Base-by-base conservation (phyloP, 129 eudicot genomes). In the Lactuca sativa region DNA sequence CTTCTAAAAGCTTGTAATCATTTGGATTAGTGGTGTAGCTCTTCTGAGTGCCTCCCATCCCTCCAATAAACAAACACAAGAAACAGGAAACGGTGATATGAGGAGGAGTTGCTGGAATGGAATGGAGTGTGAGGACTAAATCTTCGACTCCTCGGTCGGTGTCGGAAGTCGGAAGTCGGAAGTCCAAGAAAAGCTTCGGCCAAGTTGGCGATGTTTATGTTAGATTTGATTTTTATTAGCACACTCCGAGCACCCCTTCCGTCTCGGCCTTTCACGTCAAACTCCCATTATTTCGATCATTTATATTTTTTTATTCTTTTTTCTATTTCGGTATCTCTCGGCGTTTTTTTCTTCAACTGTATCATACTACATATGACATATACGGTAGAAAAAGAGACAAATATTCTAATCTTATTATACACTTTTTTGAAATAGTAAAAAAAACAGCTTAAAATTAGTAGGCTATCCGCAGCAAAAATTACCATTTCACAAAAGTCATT, bases 1-100 rank as follows among this genome's bases (percentile, higher is more conserved):
- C 99, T 82, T 93, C 95, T 4, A 85, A 85, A 59, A 93, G 88
- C 56, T 85, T 87, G 79, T 93, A 93, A 83, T 93, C 90, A 53
- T 64, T 76, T 7, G 83, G 78, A 67, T 84, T 90, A 0, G 81
- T 82, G 14, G 97, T 79, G 76, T 77, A 93, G 67, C 54, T 79
- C 77, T 69, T 83, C 70, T 57, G 80, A 15, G 59, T 81, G 49
- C 80, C 85, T 0, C 82, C 89, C 82, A 81, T 80, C 72, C 48
- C 47, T 25, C 69, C 74, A 75, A 66, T 55, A 41, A 15, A 34
- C 38, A 18, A 4, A 3, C 5, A 40, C 14, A 33, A 3, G 48
- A 49, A 59, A 1, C 16, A 2, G 36, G n/a, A 9, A 32, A 62
- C 55, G 68, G 69, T 71, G 77, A 68, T 73, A 75, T 60, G 82